Conservation (phyloP, 139 green algal genomes). For the Chlamydomonas applanata region DNA sequence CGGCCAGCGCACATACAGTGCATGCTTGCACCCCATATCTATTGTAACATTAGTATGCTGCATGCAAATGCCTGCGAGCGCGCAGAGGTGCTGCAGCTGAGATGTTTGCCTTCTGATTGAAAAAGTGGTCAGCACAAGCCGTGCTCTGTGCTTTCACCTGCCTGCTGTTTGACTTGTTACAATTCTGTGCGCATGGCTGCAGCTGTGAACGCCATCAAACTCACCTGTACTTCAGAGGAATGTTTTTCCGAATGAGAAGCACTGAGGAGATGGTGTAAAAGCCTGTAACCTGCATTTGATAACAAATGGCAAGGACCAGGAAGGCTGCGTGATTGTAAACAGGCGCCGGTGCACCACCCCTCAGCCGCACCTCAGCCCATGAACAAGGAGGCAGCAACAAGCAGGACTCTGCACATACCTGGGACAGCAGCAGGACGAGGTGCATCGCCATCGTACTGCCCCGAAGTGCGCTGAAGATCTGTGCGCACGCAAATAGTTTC, state of each 20-base stretch:
- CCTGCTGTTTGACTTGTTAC: no score
- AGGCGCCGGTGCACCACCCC: not conserved
- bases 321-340: no score
- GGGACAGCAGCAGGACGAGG: slow-evolving; percentile 73
- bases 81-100: no score
- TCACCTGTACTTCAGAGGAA: slow-evolving; percentile 68
- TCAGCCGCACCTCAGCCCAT: not conserved
- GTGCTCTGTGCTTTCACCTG: no score
- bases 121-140: no score
- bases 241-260: slow-evolving; percentile 80
- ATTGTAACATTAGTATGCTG: no score
- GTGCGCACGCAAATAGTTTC: slow-evolving; percentile 7
- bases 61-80: no score
- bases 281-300: slow-evolving; percentile 72
- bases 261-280: slow-evolving; percentile 82
- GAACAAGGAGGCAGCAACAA: not conserved
- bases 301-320: no score
- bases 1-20: not conserved
- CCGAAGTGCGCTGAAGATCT: slow-evolving; percentile 61
- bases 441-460: slow-evolving; percentile 41
- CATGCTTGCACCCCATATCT: no score
- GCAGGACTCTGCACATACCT: slow-evolving; percentile 39
- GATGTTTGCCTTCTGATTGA: no score
- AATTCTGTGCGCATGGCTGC: no score
- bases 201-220: no score